phyloP scores from a whole-genome alignment of 1,139 yeast species.

The Candida sp. region DNA sequence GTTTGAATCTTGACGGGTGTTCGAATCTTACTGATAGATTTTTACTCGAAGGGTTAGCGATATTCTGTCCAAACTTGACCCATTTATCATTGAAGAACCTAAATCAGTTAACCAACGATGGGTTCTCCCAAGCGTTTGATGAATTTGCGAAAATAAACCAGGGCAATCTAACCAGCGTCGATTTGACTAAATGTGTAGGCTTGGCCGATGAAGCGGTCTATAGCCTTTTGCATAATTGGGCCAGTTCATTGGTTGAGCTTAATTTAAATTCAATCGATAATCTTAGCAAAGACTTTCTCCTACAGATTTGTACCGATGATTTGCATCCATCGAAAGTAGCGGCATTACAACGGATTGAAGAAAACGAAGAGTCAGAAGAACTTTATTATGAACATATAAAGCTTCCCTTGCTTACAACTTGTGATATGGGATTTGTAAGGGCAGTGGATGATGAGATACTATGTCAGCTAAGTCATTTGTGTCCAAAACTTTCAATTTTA shows the following conservation, averaged over 20 bases:
- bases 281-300: constrained; percentile 49
- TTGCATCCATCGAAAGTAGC: constrained; percentile 26
- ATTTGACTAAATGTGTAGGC: constrained; percentile 62
- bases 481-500: constrained; percentile 58
- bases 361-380: constrained; percentile 7
- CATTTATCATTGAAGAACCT: constrained; percentile 50
- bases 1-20: constrained; percentile 70
- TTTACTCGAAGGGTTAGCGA: constrained; percentile 55
- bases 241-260: constrained; percentile 61
- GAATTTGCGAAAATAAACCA: constrained; percentile 35
- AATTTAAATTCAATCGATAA: constrained; percentile 67
- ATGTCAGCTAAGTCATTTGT: constrained; percentile 48
- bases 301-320: constrained; percentile 38
- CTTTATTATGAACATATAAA: constrained; percentile 17
- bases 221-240: constrained; percentile 63
- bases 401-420: constrained; percentile 54
- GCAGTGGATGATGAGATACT: constrained; percentile 65
- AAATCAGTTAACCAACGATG: constrained; percentile 65
- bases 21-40: constrained; percentile 64
- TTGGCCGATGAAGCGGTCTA: constrained; percentile 61
- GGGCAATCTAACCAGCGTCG: constrained; percentile 60
- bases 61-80: constrained; percentile 53
- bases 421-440: constrained; percentile 78
- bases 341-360: constrained; percentile 21
- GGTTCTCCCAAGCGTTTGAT: constrained; percentile 54